Conservation (phyloP, 176 grass and related monocot genomes). For the Calamus simplicifolius region DNA sequence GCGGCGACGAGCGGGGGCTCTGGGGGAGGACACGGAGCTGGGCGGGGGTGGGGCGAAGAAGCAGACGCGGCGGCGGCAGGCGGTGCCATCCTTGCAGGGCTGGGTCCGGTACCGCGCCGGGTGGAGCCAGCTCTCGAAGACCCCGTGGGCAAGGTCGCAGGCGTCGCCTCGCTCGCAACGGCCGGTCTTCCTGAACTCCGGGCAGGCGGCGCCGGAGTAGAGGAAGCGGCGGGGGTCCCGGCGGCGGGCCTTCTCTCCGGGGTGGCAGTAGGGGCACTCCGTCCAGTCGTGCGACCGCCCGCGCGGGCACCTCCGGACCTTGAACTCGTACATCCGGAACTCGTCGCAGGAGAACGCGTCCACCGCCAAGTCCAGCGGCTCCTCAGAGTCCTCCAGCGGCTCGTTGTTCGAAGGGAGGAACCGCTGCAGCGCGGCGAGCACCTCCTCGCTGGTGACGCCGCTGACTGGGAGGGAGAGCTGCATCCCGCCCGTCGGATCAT, state of each 20-base stretch:
- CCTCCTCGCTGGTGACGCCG: not conserved
- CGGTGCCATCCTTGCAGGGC: slow-evolving; percentile 9
- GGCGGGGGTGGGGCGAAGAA: slow-evolving; percentile 14
- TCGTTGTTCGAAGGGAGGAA: not conserved
- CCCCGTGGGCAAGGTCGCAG: slow-evolving; percentile 5
- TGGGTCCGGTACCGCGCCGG: slow-evolving; percentile 15
- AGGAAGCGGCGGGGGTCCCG: not conserved
- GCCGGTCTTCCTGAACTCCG: not conserved
- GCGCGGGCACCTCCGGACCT: slow-evolving; percentile 10
- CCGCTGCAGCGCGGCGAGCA: not conserved
- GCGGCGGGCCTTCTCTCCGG: not conserved
- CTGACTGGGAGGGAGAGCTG: not conserved
- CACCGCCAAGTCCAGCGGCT: not conserved
- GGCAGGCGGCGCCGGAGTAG: slow-evolving; percentile 8
- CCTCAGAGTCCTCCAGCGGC: not conserved
- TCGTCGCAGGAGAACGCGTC: not conserved
- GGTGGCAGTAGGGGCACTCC: slow-evolving; percentile 4
- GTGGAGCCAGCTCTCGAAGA: slow-evolving; percentile 12
- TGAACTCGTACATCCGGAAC: slow-evolving; percentile 19
- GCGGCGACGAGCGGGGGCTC: too few relatives aligned
- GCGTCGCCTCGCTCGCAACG: slow-evolving; percentile 11
- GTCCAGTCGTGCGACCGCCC: slow-evolving; percentile 2
- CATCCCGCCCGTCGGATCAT: not conserved
- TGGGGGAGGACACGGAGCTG: not conserved
- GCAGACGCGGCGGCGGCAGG: slow-evolving; percentile 11